Evolutionary conservation across 225 moss, liverwort and hornwort species (phyloP), one percentile per base, ranked within the genome.

Genomic region (Marchantia paleacea): DNA sequence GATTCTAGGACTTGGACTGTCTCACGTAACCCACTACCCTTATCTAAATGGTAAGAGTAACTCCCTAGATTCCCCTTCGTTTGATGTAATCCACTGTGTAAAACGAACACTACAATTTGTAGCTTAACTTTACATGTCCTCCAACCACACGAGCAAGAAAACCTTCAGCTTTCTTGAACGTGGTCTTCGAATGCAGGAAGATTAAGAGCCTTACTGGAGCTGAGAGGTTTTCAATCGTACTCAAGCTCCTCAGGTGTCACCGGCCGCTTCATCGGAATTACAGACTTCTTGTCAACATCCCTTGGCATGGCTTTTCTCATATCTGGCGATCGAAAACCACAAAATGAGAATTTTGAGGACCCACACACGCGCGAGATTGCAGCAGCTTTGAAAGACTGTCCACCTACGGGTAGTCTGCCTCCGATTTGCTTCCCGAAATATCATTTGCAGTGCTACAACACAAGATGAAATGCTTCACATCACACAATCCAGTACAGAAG

Each of bases 221-320:
- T 51, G 72, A 24, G 11, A 7, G 47, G 52, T 60, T 18, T 49
- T 92, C 76, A 90, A 73, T 90, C 92, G 73, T 86, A 89, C 78
- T 90, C 92, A 16, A 90, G 85, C 68, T 95, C 90, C 75, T 95
- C 91, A 55, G 90, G 89, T 49, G 92, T 92, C 47, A 75, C 75
- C 55, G 75, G 55, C 72, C 77, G 81, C 69, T 84, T 89, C 75
- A 92, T 28, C 9, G 90, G 88, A 85, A 90, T 88, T n/a, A 90
- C 86, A 60, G 91, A 95, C 78, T 89, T 92, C 85, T 90, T 91
- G 0, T 86, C 84, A 57, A 87, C 84, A 86, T 95, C 91, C 73
- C 88, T 85, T 3, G 90, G 91, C 90, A 94, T 75, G 29, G 92
- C 88, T 85, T 94, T 91, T 70, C 90, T 85, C 94, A 92, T 87